Evolutionary conservation across 805 yeast species (phyloP), one percentile per base, ranked within the genome.

Genomic region (Wickerhamiella kurtzmanii): DNA sequence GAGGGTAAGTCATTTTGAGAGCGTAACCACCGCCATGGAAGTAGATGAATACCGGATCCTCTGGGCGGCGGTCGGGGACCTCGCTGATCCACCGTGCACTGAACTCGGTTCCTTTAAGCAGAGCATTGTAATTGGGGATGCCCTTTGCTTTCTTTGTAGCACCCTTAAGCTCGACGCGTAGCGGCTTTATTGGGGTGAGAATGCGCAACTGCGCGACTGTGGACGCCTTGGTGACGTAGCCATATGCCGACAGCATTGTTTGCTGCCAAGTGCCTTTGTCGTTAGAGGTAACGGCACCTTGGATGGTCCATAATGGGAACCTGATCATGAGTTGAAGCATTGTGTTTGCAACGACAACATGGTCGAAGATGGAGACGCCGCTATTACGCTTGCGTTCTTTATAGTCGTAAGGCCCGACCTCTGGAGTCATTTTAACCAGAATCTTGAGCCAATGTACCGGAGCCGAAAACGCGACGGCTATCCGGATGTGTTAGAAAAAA

Each of bases 11-110:
- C 22, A 49, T 38, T 32, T 53, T 51, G 35, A 56, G 35, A 9
- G 52, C 55, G 43, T 50, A 58, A 1, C 57, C 58, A 5, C 62
- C 62, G 17, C 62, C 62, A 43, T 58, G 62, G 44, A 56, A 35
- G 46, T 55, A 58, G 9, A 56, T 28, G 6, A 58, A 22, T 13
- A 58, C 60, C 3, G 60, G 60, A 43, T 57, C 62, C 19, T 47
- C 44, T 3, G 54, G 57, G 2, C 20, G 41, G 4, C 61, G 52
- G 47, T 52, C 45, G 15, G 50, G 50, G 4, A 48, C 50, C 45
- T 58, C 60, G 40, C 46, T 45, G 3, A 58, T 41, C 60, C 60
- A 58, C 17, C 55, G 44, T n/a, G 55, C 57, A 18, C 52, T 50
- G 44, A 36, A 53, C 15, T 43, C 22, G 11, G 47, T 40, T 22